Evolutionary conservation across 305 asterid species (phyloP).

Genomic region (Fraxinus xanthoxyloides): DNA sequence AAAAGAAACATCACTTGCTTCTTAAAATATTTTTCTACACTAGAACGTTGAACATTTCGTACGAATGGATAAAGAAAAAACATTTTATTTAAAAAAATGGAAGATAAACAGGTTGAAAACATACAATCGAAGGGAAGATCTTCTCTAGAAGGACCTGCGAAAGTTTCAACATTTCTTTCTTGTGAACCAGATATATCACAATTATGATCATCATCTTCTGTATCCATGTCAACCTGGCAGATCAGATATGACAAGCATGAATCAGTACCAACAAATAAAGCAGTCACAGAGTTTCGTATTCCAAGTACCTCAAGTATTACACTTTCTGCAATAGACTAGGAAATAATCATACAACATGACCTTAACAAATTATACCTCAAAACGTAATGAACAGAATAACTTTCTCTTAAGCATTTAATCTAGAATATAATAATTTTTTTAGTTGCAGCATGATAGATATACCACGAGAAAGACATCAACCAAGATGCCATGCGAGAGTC

Average conservation of each 20-base stretch:
- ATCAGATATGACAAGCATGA: conserved; percentile 9
- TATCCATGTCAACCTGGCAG: conserved; percentile 94
- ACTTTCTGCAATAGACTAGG: neutral
- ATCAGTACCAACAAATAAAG: neutral
- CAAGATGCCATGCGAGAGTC: neutral
- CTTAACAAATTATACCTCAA: neutral
- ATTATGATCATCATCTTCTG: conserved; percentile 58
- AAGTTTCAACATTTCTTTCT: conserved; percentile 36
- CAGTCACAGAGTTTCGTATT: neutral
- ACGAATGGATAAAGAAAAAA: neutral
- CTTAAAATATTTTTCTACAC: neutral
- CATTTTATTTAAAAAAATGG: conserved; percentile 2
- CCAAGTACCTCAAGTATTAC: conserved; percentile 8
- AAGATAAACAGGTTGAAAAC: conserved; percentile 21
- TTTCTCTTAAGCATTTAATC: conserved; percentile 7
- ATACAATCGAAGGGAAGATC: conserved; percentile 46
- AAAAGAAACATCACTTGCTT: neutral
- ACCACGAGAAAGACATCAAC: neutral
- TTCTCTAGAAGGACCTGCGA: conserved; percentile 34
- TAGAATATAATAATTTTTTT: neutral
- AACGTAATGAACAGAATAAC: neutral
- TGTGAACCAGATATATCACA: conserved; percentile 41
- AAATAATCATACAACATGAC: neutral
- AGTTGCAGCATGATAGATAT: conserved; percentile 10
- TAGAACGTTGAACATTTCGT: conserved; percentile 7